Percentiles rank a stretch among this genome's conserved stretches.
These are phyloP conservation scores for Powellomyces hirtus DNA, from an alignment of 192 early-diverging fungal species.

Conservation along the genomic window DNA sequence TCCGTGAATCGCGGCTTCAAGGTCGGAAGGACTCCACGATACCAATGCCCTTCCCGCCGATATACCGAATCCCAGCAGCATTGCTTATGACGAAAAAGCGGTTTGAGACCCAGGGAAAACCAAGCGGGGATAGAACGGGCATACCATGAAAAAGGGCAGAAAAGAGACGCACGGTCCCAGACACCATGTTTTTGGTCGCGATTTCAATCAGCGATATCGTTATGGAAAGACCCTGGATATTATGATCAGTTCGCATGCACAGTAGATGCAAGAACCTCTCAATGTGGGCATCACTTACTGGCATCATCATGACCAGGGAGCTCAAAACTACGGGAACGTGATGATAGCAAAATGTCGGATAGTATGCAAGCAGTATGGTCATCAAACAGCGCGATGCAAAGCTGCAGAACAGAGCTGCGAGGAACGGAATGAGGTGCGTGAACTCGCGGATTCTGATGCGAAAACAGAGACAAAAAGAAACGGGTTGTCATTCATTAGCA, in stretches of 20 bases:
- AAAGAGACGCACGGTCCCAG: constrained; percentile 83
- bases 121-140: constrained; percentile 18
- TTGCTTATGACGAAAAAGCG: neutral
- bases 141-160: constrained; percentile 68
- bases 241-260: neutral
- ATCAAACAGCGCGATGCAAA: constrained; percentile 4
- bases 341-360: constrained; percentile 10
- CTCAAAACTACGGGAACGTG: constrained; percentile 33
- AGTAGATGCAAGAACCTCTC: constrained; percentile 1
- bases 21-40: constrained; percentile 5
- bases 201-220: constrained; percentile 87
- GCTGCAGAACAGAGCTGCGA: neutral
- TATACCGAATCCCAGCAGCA: constrained; percentile 36
- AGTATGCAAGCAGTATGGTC: neutral
- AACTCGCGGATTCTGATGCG: constrained; percentile 11
- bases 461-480: constrained; percentile 34
- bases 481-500: constrained; percentile 5
- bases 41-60: constrained; percentile 27
- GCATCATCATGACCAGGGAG: constrained; percentile 38
- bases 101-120: no score
- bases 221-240: constrained; percentile 72
- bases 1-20: neutral
- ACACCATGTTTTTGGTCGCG: constrained; percentile 80
- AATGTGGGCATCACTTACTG: constrained; percentile 13
- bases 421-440: constrained; percentile 17